Evolutionary conservation across 1,284 basidiomycete genomes (phyloP), one percentile per base, ranked within the genome.

Genomic region (Leccinum fuscescens): DNA sequence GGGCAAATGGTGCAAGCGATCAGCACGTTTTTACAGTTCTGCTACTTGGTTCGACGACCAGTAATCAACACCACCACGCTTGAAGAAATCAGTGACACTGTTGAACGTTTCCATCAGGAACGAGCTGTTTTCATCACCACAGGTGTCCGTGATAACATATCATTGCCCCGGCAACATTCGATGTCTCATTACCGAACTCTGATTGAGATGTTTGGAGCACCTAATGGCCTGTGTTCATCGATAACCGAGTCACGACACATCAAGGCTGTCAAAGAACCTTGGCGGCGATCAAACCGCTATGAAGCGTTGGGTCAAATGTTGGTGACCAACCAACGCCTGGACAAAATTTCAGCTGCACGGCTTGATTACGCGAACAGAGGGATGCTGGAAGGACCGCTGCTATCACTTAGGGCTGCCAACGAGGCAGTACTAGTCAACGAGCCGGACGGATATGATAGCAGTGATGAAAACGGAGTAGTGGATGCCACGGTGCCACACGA

Each of bases 241-340:
- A 54, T 54, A 7, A 54, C 37, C 1, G 22, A 54, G 24, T 57
- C 49, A n/a, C 14, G 2, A 2, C 56, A 57, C 9, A 57, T 57
- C 50, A 57, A 53, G 6, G 56, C 51, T 6, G 17, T 58, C 3
- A 58, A 58, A 31, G 56, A 58, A 9, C 51, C 56, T 6, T 58
- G 56, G 56, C 8, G n/a, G 4, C 9, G 8, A 6, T 58, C 52
- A 15, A 58, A 55, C 12, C 5, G 15, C 3, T 58, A 33, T 4
- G 15, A 58, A 9, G 52, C 29, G 6, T 7, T 58, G 7, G 52
- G 20, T 12, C 50, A 57, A 39, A 57, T 57, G 49, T 6, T 57
- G 11, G 27, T 57, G 6, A 57, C 27, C 5, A 58, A 54, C 14
- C 56, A 58, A 24, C 9, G 7, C 3, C 20, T 55, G 3, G 39